phyloP scores from a whole-genome alignment of 148 eudicot species.

The Cornus controversa region DNA sequence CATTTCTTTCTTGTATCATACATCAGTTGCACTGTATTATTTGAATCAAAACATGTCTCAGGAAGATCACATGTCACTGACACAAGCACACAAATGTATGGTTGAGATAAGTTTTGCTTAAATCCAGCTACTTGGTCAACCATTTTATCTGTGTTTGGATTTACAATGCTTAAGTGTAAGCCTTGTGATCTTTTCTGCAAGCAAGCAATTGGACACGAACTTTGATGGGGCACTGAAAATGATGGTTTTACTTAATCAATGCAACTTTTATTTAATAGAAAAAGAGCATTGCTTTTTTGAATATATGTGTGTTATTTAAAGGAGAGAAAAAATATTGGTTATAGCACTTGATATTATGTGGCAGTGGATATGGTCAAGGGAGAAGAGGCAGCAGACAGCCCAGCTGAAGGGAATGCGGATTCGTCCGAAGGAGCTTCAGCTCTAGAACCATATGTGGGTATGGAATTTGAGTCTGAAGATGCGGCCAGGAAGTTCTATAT shows the following conservation, averaged over 20 bases:
- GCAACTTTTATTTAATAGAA: neutral
- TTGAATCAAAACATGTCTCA: neutral
- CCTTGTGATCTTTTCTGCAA: too few relatives aligned
- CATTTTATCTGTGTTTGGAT: too few relatives aligned
- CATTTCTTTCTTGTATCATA: neutral
- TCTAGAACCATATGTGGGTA: slow-evolving; percentile 46
- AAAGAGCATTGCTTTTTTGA: neutral
- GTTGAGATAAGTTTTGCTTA: too few relatives aligned
- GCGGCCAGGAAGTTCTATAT: slow-evolving; percentile 42
- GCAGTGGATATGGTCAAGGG: slow-evolving; percentile 33
- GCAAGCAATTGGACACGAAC: too few relatives aligned
- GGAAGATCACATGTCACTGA: too few relatives aligned
- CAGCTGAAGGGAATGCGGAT: slow-evolving; percentile 15
- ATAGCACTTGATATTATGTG: slow-evolving; percentile 11
- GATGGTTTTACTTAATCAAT: neutral
- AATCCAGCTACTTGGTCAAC: too few relatives aligned
- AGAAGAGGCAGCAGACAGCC: slow-evolving; percentile 10
- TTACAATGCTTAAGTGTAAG: too few relatives aligned
- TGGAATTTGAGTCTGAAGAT: slow-evolving; percentile 57
- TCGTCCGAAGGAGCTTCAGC: slow-evolving; percentile 24
- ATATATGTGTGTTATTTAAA: neutral
- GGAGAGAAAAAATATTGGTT: neutral
- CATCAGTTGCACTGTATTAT: neutral
- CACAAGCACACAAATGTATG: too few relatives aligned
- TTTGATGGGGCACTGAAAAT: neutral